These are phyloP conservation scores for Phanerochaete sordida DNA, from an alignment of 768 basidiomycete species.

Conservation along the genomic window DNA sequence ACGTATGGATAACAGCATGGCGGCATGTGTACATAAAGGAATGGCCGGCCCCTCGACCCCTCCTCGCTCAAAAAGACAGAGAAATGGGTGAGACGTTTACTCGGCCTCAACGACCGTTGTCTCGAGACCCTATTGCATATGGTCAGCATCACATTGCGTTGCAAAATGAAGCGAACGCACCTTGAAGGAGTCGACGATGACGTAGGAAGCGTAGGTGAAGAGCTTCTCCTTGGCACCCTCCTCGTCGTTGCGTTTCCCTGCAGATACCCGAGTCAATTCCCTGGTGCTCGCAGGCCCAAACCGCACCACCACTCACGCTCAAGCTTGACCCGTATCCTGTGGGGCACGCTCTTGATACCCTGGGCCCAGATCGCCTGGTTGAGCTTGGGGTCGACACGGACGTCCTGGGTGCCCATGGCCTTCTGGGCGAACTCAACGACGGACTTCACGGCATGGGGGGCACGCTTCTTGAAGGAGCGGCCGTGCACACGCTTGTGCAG, in stretches of 20 bases:
- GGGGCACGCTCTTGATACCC: constrained; percentile 93
- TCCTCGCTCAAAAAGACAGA: constrained; percentile 9
- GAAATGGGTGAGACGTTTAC: constrained; percentile 38
- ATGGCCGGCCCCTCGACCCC: constrained; percentile 15
- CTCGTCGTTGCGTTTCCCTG: constrained; percentile 98
- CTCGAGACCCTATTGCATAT: constrained; percentile 66
- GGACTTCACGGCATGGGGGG: constrained; percentile 95
- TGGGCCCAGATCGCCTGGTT: constrained; percentile 95
- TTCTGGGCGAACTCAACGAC: constrained; percentile 89
- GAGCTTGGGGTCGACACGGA: constrained; percentile 91
- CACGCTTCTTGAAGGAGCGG: constrained; percentile 95
- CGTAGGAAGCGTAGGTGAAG: constrained; percentile 84
- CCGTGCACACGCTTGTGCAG: constrained; percentile 93
- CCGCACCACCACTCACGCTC: constrained; percentile 63
- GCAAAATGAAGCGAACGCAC: constrained; percentile 38
- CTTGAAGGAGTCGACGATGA: constrained; percentile 82
- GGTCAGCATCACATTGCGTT: constrained; percentile 12
- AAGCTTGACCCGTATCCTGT: constrained; percentile 87
- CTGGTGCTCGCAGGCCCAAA: not conserved
- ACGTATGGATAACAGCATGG: constrained; percentile 23
- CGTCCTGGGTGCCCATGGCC: constrained; percentile 93
- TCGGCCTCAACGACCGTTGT: constrained; percentile 76
- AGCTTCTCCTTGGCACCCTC: constrained; percentile 99
- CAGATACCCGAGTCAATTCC: constrained; percentile 9
- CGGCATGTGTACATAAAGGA: constrained; percentile 16